Base-by-base conservation (phyloP, 345 rosid species). In the Gossypium stocksii region DNA sequence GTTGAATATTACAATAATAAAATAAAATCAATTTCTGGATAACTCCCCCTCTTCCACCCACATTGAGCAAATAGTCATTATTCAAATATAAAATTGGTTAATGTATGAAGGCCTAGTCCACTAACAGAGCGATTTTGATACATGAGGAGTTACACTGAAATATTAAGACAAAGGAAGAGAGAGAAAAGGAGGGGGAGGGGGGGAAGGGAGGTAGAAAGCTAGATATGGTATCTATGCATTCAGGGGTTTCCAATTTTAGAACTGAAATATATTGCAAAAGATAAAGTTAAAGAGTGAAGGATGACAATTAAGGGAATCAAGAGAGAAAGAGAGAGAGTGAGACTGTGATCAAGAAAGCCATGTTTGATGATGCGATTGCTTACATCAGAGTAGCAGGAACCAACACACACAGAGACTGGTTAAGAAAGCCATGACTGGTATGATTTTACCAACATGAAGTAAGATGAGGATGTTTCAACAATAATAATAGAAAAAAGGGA, bases 1-100 rank as follows among this genome's bases (percentile, higher is more conserved):
- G 85, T 78, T 49, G 41, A 22, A 70, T 44, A 74, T 62, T 7
- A 77, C 29, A 19, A 49, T 19, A 46, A 54, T 1, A 58, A 71
- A 23, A 69, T 34, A 34, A 19, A 3, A 51, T 71, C 52, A 41
- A 17, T 74, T 71, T 49, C 20, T 0, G 44, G 43, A 49, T 49
- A 48, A 13, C 20, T 22, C 11, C 19, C 54, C 41, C 71, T 7
- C 11, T 7, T 27, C 54, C 71, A 46, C 25, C 54, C 25, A 66
- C 71, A 66, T 49, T 7, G 22, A 48, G 7, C 1, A 2, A 68
- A 49, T 9, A 49, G 4, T 4, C 52, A 19, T 19, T 2, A 49
- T 64, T 64, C 25, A 64, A 38, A 63, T 38, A 60, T 25, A 38
- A 27, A 60, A 49, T 14, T 49, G 25, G 41, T 23, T 27, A 67